phyloP scores from a whole-genome alignment of 768 basidiomycete genomes.

The Calocera cornea region DNA sequence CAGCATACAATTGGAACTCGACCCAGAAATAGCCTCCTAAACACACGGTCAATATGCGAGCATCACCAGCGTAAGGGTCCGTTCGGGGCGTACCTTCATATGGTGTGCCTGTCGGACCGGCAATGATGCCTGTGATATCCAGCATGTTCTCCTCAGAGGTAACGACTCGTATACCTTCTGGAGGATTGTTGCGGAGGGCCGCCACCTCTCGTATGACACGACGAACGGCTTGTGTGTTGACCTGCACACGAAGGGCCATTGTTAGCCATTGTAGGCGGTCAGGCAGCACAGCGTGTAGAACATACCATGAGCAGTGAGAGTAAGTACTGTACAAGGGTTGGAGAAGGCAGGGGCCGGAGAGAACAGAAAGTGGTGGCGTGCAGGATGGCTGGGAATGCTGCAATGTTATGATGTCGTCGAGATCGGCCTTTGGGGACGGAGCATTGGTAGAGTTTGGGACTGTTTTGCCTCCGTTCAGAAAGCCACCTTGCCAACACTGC shows the following conservation, averaged over 20 bases:
- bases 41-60: not conserved
- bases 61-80: not conserved
- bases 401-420: not conserved
- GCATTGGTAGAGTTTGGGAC: not conserved
- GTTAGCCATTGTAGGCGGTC: not conserved
- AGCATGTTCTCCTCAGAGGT: constrained; percentile 80
- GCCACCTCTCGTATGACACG: not conserved
- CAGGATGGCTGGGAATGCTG: not conserved
- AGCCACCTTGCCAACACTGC: not conserved
- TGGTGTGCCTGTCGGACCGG: constrained; percentile 70
- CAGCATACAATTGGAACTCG: constrained; percentile 65
- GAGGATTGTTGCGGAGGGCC: constrained; percentile 57
- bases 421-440: not conserved
- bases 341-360: constrained; percentile 1
- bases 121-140: constrained; percentile 73
- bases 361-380: constrained; percentile 2
- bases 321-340: constrained; percentile 11
- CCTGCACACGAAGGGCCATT: not conserved
- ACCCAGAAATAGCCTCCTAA: constrained; percentile 50
- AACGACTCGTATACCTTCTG: constrained; percentile 83
- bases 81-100: constrained; percentile 32
- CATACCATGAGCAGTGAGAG: not conserved
- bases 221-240: not conserved
- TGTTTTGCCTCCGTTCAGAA: not conserved
- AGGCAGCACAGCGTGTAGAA: not conserved